phyloP scores from a whole-genome alignment of 1,139 yeast genomes.

The Pichia sp. region DNA sequence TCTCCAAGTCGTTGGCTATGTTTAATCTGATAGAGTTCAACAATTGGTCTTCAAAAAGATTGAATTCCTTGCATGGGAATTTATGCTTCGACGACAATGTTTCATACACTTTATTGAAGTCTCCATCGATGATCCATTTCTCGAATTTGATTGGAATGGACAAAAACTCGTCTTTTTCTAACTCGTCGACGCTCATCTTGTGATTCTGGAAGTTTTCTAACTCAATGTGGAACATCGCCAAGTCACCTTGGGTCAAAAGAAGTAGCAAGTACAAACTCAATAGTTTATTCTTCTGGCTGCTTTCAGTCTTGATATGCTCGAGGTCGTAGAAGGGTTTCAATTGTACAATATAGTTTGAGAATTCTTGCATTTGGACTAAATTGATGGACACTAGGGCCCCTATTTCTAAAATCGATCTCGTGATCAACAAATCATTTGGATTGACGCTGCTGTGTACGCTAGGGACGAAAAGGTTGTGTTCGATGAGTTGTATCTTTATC shows the following conservation, averaged over 20 bases:
- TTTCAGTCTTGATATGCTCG: constrained; percentile 41
- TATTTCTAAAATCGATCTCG: constrained; percentile 79
- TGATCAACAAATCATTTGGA: constrained; percentile 66
- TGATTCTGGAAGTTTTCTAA: constrained; percentile 65
- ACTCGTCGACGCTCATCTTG: constrained; percentile 47
- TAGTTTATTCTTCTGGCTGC: constrained; percentile 69
- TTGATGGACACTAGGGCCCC: constrained; percentile 85
- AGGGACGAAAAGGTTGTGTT: constrained; percentile 77
- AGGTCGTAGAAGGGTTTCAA: constrained; percentile 68
- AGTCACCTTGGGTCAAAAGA: constrained; percentile 75
- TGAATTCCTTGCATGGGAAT: constrained; percentile 55
- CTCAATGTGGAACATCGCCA: constrained; percentile 86
- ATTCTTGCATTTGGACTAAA: constrained; percentile 55
- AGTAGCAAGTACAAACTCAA: constrained; percentile 72
- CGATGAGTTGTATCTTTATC: constrained; percentile 73
- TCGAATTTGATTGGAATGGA: constrained; percentile 86
- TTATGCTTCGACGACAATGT: constrained; percentile 46
- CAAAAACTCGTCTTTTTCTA: constrained; percentile 57
- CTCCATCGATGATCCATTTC: constrained; percentile 94
- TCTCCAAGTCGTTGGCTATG: constrained; percentile 82
- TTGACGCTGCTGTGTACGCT: constrained; percentile 36
- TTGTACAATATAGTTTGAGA: constrained; percentile 71
- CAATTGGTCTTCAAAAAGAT: constrained; percentile 58
- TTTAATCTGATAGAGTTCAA: constrained; percentile 76
- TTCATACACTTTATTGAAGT: constrained; percentile 89